Evolutionary conservation across 2,329 filamentous ascomycete species (phyloP).

Genomic region (Colletotrichum cereale): DNA sequence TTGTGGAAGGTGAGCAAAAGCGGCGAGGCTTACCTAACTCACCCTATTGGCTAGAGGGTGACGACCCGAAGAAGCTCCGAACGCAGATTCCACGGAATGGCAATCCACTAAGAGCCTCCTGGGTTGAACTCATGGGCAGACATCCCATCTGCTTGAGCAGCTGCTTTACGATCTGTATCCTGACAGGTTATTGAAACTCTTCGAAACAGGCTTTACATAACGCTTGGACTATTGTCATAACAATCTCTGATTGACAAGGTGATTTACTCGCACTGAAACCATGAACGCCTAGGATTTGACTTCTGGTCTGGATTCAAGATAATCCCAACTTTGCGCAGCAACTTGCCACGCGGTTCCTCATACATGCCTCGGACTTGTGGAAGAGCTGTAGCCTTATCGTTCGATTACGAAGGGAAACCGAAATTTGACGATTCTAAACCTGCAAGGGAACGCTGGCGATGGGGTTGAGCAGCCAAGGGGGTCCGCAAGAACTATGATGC

Average conservation of each 20-base stretch:
- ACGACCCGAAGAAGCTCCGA: no score
- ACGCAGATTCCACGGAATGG: background rate
- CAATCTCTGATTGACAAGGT: background rate
- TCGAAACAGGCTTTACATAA: background rate
- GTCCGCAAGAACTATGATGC: no score
- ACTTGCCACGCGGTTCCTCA: background rate
- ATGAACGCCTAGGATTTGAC: no score
- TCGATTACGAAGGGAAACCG: background rate
- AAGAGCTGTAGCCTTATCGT: background rate
- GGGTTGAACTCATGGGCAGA: no score
- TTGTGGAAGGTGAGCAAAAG: no score
- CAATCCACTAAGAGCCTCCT: background rate
- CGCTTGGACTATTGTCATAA: accelerated
- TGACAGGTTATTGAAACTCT: background rate
- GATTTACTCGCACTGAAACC: background rate
- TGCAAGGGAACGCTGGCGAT: no score
- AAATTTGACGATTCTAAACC: background rate
- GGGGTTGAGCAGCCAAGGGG: no score
- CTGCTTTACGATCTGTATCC: background rate
- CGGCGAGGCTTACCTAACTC: background rate
- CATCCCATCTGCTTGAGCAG: no score
- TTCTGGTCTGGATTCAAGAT: background rate
- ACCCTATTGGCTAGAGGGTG: no score
- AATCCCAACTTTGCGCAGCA: background rate
- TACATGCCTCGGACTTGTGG: accelerated